These are phyloP conservation scores for Alternaria panax DNA, from an alignment of 2,329 filamentous ascomycete species.

Conservation along the genomic window DNA sequence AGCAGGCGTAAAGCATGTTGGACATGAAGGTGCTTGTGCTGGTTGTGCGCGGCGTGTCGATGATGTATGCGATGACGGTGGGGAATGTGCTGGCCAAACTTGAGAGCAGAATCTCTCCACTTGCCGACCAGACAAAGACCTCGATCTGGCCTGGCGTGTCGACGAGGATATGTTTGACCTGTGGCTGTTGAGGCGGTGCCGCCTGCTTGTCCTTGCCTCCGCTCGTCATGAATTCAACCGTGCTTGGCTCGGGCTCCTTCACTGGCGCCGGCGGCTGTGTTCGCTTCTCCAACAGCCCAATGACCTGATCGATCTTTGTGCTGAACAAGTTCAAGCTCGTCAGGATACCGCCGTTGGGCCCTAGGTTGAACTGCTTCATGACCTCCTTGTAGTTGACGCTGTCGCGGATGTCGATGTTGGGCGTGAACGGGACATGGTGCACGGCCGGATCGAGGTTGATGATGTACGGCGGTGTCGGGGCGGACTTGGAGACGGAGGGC, in stretches of 20 bases:
- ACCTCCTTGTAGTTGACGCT: slow-evolving; percentile 99
- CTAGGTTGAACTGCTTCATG: slow-evolving; percentile 98
- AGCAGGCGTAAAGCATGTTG: slow-evolving; percentile 99
- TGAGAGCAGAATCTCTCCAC: slow-evolving; percentile 90
- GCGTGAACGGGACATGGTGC: slow-evolving; percentile 89
- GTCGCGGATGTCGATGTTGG: slow-evolving; percentile 98
- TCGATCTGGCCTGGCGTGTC: slow-evolving; percentile 98
- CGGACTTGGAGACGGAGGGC: slow-evolving; percentile 39
- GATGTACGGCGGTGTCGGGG: slow-evolving; percentile 78
- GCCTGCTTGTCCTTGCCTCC: slow-evolving; percentile 38
- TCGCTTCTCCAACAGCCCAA: slow-evolving; percentile 88
- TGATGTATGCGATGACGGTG: slow-evolving; percentile 95
- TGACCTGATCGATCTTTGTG: slow-evolving; percentile 96
- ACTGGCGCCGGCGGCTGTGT: slow-evolving; percentile 61
- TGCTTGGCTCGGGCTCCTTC: slow-evolving; percentile 39
- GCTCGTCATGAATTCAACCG: slow-evolving; percentile 47
- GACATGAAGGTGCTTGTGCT: slow-evolving; percentile 99
- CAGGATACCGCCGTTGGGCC: slow-evolving; percentile 94
- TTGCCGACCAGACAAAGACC: slow-evolving; percentile 98
- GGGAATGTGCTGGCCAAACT: slow-evolving; percentile 93
- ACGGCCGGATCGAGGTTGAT: slow-evolving; percentile 98
- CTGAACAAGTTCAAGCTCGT: slow-evolving; percentile 96
- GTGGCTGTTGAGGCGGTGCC: slow-evolving; percentile 59
- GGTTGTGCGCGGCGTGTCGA: slow-evolving; percentile 91
- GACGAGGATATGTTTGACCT: slow-evolving; percentile 81